phyloP scores from a whole-genome alignment of 768 basidiomycete species.

The Rhizopogon roseolus region DNA sequence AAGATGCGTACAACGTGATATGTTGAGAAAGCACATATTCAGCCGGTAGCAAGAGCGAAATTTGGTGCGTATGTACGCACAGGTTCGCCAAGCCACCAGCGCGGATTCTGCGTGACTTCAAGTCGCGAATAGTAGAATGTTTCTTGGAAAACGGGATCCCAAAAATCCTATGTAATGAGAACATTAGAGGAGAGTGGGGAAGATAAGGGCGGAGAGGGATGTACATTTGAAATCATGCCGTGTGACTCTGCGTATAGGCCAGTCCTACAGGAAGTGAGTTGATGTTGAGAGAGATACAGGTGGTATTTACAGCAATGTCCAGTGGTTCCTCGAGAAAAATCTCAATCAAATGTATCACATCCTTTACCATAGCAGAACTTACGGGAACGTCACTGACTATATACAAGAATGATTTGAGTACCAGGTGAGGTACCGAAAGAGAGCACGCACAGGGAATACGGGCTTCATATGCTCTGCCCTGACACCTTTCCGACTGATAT shows the following conservation, averaged over 20 bases:
- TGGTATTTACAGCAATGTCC: constrained; percentile 67
- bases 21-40: background rate
- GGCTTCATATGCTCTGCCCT: constrained; percentile 84
- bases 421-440: background rate
- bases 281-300: background rate
- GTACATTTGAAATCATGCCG: constrained; percentile 85
- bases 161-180: constrained; percentile 61
- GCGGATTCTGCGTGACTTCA: constrained; percentile 54
- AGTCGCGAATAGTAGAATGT: constrained; percentile 58
- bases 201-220: constrained; percentile 10
- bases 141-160: constrained; percentile 59
- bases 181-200: background rate
- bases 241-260: constrained; percentile 88
- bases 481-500: constrained; percentile 75
- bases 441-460: constrained; percentile 67
- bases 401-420: constrained; percentile 5
- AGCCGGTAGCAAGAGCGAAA: background rate
- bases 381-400: constrained; percentile 89
- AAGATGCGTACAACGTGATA: no score
- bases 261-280: constrained; percentile 50
- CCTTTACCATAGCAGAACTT: constrained; percentile 26
- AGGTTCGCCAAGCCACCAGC: constrained; percentile 91
- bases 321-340: constrained; percentile 69
- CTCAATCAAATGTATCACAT: constrained; percentile 3
- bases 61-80: constrained; percentile 42